phyloP scores from a whole-genome alignment of 768 basidiomycete genomes.

The Rhodotorula kratochvilovae region DNA sequence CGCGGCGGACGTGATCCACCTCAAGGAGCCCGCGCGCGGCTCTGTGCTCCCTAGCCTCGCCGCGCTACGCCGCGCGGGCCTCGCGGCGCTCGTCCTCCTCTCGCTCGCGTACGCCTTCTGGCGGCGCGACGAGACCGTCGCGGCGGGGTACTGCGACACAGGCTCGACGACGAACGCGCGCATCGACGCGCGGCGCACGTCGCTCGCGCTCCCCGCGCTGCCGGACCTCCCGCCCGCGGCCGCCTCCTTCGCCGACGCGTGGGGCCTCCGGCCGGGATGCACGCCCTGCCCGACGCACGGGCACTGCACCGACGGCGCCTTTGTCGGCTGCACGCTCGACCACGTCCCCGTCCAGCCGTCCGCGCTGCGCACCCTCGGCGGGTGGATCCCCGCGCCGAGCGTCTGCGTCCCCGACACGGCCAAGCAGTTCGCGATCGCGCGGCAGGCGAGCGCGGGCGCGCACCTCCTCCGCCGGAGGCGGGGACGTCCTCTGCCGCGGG shows the following conservation, averaged over 20 bases:
- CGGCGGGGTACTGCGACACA: constrained; percentile 50
- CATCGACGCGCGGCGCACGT: constrained; percentile 31
- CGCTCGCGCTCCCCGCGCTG: constrained; percentile 43
- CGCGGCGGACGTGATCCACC: neutral
- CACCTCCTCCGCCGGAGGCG: constrained; percentile 43
- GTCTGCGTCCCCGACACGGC: constrained; percentile 49
- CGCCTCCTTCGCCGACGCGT: constrained; percentile 11
- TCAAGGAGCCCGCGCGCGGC: neutral
- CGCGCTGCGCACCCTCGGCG: constrained; percentile 40
- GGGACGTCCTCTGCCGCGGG: constrained; percentile 46
- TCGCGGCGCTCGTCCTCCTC: neutral
- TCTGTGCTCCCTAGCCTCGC: no score
- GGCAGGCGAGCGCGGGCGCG: constrained; percentile 45
- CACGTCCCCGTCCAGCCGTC: constrained; percentile 42
- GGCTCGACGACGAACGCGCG: constrained; percentile 43
- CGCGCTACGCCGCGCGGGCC: neutral
- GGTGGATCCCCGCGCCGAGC: constrained; percentile 45
- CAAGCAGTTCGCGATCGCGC: constrained; percentile 46
- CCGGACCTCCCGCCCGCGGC: constrained; percentile 42
- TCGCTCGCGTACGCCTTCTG: constrained; percentile 18
- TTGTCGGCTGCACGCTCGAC: constrained; percentile 47
- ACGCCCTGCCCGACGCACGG: constrained; percentile 50
- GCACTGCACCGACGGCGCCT: constrained; percentile 44
- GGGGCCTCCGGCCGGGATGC: constrained; percentile 42
- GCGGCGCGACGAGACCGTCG: constrained; percentile 30